Conservation (phyloP, 257 asterid genomes). For the Scutellaria baicalensis region DNA sequence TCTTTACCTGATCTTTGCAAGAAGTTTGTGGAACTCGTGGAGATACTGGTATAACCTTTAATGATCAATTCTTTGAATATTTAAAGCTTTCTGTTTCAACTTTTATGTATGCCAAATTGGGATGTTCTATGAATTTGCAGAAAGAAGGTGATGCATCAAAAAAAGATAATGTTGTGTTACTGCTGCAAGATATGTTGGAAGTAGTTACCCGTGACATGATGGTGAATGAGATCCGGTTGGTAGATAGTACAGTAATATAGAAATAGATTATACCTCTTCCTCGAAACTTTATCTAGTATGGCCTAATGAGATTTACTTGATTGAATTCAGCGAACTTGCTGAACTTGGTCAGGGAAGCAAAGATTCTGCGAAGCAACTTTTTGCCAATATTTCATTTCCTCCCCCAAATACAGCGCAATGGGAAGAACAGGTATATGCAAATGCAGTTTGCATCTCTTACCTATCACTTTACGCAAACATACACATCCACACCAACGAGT, state of each 20-base stretch:
- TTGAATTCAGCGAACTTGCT: constrained; percentile 48
- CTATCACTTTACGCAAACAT: neutral
- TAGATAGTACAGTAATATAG: constrained; percentile 13
- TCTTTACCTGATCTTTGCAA: constrained; percentile 57
- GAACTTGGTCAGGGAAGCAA: constrained; percentile 67
- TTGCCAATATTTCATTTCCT: constrained; percentile 62
- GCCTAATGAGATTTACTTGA: constrained; percentile 7
- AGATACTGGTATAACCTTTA: constrained; percentile 57
- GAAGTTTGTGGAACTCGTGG: constrained; percentile 65
- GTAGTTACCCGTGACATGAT: constrained; percentile 74
- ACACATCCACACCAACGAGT: neutral
- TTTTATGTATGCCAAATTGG: neutral
- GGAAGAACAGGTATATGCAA: constrained; percentile 69
- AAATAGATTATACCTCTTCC: neutral
- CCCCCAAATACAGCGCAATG: constrained; percentile 70
- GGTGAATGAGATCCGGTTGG: constrained; percentile 74
- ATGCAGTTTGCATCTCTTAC: constrained; percentile 3
- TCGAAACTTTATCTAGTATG: neutral
- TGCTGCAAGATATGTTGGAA: constrained; percentile 81
- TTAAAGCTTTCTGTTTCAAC: neutral
- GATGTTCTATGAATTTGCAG: constrained; percentile 32
- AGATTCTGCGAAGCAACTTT: constrained; percentile 72
- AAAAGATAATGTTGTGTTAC: constrained; percentile 57
- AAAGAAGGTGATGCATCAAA: constrained; percentile 57
- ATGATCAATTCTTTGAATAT: neutral